These are phyloP conservation scores for Cenchrus purpureus DNA, from an alignment of 176 grass and related monocot species.

Conservation along the genomic window DNA sequence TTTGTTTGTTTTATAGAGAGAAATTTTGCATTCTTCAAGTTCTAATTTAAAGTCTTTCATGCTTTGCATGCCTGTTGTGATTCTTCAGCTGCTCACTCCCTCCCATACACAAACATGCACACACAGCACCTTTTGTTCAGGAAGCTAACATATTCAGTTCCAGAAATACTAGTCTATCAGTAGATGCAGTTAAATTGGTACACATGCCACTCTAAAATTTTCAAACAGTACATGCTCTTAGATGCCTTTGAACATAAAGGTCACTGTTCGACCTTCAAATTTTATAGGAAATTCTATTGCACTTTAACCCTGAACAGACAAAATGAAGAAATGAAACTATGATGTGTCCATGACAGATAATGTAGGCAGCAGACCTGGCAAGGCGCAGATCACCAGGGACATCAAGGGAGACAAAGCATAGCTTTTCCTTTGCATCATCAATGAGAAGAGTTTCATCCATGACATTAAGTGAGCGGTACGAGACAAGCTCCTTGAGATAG, in stretches of 20 bases:
- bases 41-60: not conserved
- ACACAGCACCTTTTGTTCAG: not conserved
- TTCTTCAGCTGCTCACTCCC: not conserved
- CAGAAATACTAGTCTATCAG: not conserved
- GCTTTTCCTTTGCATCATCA: slow-evolving; percentile 93
- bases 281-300: not conserved
- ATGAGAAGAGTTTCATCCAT: slow-evolving; percentile 95
- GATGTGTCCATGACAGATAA: not conserved
- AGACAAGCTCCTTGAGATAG: slow-evolving; percentile 95
- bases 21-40: slow-evolving; percentile 1
- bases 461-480: slow-evolving; percentile 91
- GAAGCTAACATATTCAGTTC: not conserved
- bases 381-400: slow-evolving; percentile 69
- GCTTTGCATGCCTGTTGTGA: not conserved
- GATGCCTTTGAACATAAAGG: slow-evolving; percentile 10
- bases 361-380: slow-evolving; percentile 61
- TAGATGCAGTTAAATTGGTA: slow-evolving; percentile 1
- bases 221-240: slow-evolving; percentile 15
- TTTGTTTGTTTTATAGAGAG: not conserved
- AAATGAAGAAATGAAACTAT: not conserved
- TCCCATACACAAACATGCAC: not conserved
- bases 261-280: not conserved
- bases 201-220: not conserved
- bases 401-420: slow-evolving; percentile 94
- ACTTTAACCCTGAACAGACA: slow-evolving; percentile 9